A percentile compares a stretch with the other conserved stretches of the same genome.
phyloP scores from a whole-genome alignment of 805 yeast genomes.

The Wickerhamiella bombiphila region DNA sequence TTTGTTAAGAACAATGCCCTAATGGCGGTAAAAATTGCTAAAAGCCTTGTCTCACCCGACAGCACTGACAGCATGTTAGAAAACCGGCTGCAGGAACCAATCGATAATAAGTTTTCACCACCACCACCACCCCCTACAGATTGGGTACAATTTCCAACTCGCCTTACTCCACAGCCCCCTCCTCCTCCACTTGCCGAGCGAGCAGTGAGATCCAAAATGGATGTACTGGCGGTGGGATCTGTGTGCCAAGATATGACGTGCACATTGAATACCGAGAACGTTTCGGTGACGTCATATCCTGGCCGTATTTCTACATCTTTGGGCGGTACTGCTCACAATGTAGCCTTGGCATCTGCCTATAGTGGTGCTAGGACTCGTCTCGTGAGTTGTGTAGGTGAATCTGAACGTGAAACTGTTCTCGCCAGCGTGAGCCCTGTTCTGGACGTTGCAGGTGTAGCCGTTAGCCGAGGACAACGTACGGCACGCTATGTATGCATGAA shows the following conservation, averaged over 20 bases:
- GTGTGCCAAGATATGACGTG: conserved; percentile 63
- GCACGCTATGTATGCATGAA: conserved; percentile 68
- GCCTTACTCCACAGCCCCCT: conserved; percentile 1
- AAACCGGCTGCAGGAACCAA: neutral
- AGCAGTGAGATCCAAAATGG: neutral
- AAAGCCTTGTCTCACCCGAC: conserved; percentile 24
- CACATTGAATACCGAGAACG: conserved; percentile 25
- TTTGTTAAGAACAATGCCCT: conserved; percentile 67
- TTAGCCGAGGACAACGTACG: conserved; percentile 26
- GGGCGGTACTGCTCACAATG: conserved; percentile 81
- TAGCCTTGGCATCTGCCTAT: conserved; percentile 45
- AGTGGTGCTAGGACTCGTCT: conserved; percentile 22
- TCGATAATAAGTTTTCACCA: neutral
- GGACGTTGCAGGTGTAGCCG: conserved; percentile 29
- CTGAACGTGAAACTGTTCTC: conserved; percentile 21
- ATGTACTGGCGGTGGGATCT: conserved; percentile 49
- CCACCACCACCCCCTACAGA: no score
- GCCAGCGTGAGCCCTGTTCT: conserved; percentile 16
- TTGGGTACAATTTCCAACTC: neutral
- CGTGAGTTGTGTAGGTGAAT: conserved; percentile 23
- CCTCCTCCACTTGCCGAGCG: conserved; percentile 3
- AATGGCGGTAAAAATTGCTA: conserved; percentile 55
- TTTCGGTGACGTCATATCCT: conserved; percentile 50
- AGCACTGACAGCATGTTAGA: conserved; percentile 22
- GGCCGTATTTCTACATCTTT: conserved; percentile 41